phyloP scores from a whole-genome alignment of 306 rosid species.

The Prunus davidiana region DNA sequence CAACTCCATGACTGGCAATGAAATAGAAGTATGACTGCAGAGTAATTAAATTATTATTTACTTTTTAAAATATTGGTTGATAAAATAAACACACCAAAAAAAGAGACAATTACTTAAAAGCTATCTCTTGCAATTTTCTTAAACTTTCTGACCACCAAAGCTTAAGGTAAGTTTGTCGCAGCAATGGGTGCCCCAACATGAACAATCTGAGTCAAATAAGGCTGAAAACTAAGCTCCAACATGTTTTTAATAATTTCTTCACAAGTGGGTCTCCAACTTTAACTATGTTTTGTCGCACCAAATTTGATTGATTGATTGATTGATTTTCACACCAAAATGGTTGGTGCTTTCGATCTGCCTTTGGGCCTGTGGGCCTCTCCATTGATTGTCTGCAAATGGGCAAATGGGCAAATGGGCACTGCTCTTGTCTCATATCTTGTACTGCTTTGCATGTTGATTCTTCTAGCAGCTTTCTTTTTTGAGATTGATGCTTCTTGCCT shows the following conservation, averaged over 20 bases:
- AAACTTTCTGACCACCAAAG: neutral
- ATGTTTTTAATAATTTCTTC: slow-evolving; percentile 18
- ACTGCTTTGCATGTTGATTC: neutral
- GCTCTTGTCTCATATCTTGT: neutral
- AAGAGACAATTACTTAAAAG: neutral
- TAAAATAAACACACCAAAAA: no score
- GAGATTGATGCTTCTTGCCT: neutral
- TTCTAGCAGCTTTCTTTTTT: neutral
- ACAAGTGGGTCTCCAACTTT: slow-evolving; percentile 27
- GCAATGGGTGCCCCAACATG: neutral
- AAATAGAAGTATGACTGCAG: no score
- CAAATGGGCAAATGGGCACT: neutral
- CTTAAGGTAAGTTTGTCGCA: neutral
- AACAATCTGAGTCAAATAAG: slow-evolving; percentile 6
- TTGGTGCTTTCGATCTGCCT: slow-evolving; percentile 6
- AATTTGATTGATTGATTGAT: slow-evolving; percentile 8
- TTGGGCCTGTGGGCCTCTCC: slow-evolving; percentile 27
- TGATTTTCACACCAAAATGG: neutral
- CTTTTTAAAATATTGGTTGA: neutral
- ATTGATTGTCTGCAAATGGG: slow-evolving; percentile 9
- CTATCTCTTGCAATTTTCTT: neutral
- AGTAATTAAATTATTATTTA: no score
- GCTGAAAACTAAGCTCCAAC: slow-evolving; percentile 15
- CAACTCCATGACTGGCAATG: no score
- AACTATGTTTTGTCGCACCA: slow-evolving; percentile 28